Conservation (phyloP, 2,329 filamentous ascomycete species). For the Fusarium nodosum region DNA sequence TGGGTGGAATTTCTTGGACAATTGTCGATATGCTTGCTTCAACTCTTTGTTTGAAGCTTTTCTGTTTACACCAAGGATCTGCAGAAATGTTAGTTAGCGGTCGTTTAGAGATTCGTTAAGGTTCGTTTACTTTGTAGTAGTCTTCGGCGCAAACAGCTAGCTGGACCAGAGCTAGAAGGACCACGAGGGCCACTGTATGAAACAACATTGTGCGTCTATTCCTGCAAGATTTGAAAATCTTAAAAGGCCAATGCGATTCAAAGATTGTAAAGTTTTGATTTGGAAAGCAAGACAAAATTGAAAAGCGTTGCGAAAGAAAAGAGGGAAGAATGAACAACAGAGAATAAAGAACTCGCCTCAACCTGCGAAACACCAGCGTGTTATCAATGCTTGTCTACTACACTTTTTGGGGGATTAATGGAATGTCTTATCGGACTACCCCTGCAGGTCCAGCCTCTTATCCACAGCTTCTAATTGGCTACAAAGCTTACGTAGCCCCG, state of each 20-base stretch:
- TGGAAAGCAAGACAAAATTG: constrained; percentile 10
- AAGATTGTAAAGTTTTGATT: background rate
- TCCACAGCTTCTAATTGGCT: constrained; percentile 44
- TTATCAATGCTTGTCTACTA: constrained; percentile 50
- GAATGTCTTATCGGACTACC: constrained; percentile 37
- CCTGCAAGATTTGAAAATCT: constrained; percentile 34
- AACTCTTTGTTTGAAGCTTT: constrained; percentile 87
- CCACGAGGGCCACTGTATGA: constrained; percentile 62
- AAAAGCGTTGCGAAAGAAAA: constrained; percentile 21
- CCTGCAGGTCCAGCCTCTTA: constrained; percentile 40
- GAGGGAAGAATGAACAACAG: constrained; percentile 10
- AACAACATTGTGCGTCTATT: constrained; percentile 63
- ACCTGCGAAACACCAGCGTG: constrained; percentile 53
- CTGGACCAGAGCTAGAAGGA: constrained; percentile 68
- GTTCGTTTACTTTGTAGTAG: constrained; percentile 77
- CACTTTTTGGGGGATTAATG: constrained; percentile 34
- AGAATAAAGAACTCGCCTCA: constrained; percentile 31
- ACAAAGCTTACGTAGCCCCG: background rate
- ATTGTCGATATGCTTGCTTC: constrained; percentile 90
- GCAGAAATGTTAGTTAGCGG: constrained; percentile 9
- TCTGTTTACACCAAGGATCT: constrained; percentile 85
- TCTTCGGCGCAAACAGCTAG: constrained; percentile 74
- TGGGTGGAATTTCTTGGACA: constrained; percentile 96
- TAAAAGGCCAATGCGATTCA: background rate
- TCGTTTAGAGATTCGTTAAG: background rate